Evolutionary conservation across 345 rosid genomes (phyloP), one percentile per base, ranked within the genome.

Genomic region (Eucalyptus caleyi): DNA sequence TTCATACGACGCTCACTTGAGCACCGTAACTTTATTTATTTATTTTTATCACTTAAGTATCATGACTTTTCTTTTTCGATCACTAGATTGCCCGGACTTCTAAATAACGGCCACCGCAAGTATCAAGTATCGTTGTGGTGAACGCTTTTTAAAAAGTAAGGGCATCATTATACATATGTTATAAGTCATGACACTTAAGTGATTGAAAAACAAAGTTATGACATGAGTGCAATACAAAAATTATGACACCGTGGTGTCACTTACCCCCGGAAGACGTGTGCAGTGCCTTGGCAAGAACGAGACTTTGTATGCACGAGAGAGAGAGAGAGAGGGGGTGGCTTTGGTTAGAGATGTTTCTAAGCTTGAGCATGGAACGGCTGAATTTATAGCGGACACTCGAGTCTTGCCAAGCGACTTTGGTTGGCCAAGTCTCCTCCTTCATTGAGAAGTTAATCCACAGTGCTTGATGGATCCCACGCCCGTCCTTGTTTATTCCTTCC

Each of bases 81-180:
- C 21, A 15, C 21, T 65, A 65, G 77, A 65, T n/a, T 8, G 19
- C 37, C 21, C 77, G 34, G 37, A 65, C 77, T 65, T 4, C 77
- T 65, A 65, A 65, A 65, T 65, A 65, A 65, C 77, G 77, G 5
- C 18, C 77, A 65, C 77, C 77, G 34, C 37, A n/a, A 65, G 34
- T n/a, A 6, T 7, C 37, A 0, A 65, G 34, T n/a, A 2, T 2
- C 3, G 0, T 65, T n/a, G 77, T n/a, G 37, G 40, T n/a, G 77
- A 65, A 65, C 77, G 77, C 21, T 65, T 65, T 65, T 65, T 65
- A 32, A 65, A 65, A 65, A 65, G 77, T 65, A n/a, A n/a, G 11
- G 77, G 21, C 77, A 65, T n/a, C 77, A 65, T 65, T n/a, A 4
- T n/a, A n/a, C 34, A 0, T n/a, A 1, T 16, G 0, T 4, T 15